phyloP scores from a whole-genome alignment of 208 protist species.

The Acanthamoeba healyi region DNA sequence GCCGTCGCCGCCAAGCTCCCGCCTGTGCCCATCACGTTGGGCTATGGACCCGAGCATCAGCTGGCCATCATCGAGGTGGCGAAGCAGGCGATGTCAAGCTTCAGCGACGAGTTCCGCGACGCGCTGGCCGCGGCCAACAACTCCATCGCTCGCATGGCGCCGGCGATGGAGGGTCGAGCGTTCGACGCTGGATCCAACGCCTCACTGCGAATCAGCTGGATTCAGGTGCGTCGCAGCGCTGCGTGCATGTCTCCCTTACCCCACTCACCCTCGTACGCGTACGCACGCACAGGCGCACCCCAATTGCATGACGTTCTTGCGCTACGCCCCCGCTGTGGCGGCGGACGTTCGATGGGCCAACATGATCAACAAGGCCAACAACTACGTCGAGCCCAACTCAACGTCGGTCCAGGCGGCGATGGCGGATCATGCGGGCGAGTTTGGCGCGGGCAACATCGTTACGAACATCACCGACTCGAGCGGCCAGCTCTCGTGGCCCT shows the following conservation, averaged over 20 bases:
- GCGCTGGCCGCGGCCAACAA: not conserved
- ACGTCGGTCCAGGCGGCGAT: conserved; percentile 4
- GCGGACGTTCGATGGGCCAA: not conserved
- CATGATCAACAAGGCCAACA: not conserved
- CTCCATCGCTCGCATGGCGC: not conserved
- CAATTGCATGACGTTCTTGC: not conserved
- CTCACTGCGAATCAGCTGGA: not conserved
- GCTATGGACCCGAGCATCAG: not conserved
- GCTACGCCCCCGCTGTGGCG: not conserved
- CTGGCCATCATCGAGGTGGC: not conserved
- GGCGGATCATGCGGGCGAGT: not conserved
- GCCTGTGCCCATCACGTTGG: not conserved
- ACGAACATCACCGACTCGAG: not conserved
- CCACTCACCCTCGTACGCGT: too few relatives aligned
- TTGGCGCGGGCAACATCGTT: not conserved
- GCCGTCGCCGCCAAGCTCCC: not conserved
- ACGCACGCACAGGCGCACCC: not conserved
- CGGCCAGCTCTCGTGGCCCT: not conserved
- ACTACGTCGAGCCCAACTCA: not conserved
- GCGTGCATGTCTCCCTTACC: not conserved
- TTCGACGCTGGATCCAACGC: not conserved
- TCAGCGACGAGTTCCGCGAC: not conserved
- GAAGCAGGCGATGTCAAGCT: not conserved
- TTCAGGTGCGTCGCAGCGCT: not conserved
- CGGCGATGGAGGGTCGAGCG: not conserved